Evolutionary conservation across 208 protist genomes (phyloP).

Genomic region (Trypanosoma lewisi): DNA sequence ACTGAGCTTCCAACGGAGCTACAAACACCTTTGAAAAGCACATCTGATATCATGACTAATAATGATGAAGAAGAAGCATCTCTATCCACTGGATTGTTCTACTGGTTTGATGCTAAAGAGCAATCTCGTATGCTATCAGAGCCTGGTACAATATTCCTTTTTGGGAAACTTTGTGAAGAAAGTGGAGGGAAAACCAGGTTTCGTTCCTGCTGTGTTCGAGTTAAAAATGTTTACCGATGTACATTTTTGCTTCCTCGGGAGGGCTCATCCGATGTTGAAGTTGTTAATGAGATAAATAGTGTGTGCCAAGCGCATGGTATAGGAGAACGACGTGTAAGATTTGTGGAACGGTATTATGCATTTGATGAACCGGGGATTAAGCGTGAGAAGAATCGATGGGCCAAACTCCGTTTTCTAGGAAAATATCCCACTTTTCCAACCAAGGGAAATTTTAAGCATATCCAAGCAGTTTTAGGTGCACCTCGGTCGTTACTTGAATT

Average conservation of each 20-base stretch:
- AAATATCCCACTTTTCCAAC: conserved; percentile 52
- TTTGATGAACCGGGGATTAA: conserved; percentile 88
- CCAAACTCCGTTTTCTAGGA: conserved; percentile 88
- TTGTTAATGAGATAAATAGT: conserved; percentile 81
- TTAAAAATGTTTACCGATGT: conserved; percentile 75
- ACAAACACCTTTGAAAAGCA: background rate
- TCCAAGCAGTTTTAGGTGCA: conserved; percentile 84
- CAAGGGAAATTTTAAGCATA: conserved; percentile 51
- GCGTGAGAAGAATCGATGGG: conserved; percentile 78
- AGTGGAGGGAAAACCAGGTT: conserved; percentile 34
- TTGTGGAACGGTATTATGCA: conserved; percentile 91
- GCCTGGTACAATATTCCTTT: conserved; percentile 88
- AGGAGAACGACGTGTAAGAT: conserved; percentile 78
- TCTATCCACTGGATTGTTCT: conserved; percentile 19
- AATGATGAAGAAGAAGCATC: too few relatives aligned
- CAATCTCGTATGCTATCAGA: conserved; percentile 61
- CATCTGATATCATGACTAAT: background rate
- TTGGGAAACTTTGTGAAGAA: conserved; percentile 70
- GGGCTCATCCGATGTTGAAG: conserved; percentile 56
- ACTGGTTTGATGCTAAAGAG: conserved; percentile 90
- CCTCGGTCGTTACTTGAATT: conserved; percentile 86
- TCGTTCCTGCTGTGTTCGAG: conserved; percentile 81
- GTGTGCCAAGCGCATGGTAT: conserved; percentile 71
- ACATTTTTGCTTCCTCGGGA: conserved; percentile 75
- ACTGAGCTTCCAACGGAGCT: conserved; percentile 16